phyloP scores from a whole-genome alignment of 768 basidiomycete species.

The Russula abietina region DNA sequence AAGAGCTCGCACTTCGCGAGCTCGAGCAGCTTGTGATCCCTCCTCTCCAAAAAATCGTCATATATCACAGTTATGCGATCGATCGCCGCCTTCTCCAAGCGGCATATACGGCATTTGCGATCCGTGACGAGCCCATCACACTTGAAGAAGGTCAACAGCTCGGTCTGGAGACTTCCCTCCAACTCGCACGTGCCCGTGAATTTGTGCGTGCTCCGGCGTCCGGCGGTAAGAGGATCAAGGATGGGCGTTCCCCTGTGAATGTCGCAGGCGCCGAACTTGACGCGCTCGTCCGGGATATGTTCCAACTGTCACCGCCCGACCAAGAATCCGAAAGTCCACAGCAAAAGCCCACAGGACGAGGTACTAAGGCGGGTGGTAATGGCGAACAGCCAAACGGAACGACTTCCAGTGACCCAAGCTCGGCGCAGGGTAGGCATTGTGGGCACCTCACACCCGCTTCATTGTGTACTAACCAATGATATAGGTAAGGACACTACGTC shows the following conservation, averaged over 20 bases:
- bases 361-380: neutral
- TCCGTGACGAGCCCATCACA: constrained; percentile 45
- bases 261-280: constrained; percentile 15
- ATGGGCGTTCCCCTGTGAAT: neutral
- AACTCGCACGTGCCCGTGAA: constrained; percentile 51
- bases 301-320: constrained; percentile 5
- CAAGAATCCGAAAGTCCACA: neutral
- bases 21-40: constrained; percentile 41
- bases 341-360: neutral
- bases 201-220: constrained; percentile 11
- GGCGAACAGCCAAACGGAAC: constrained; percentile 1
- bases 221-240: neutral
- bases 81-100: constrained; percentile 46
- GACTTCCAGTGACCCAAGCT: neutral
- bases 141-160: constrained; percentile 52
- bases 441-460: constrained; percentile 1
- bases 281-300: constrained; percentile 17
- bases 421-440: constrained; percentile 17
- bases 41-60: constrained; percentile 48
- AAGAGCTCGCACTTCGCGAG: constrained; percentile 47
- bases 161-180: constrained; percentile 51
- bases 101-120: constrained; percentile 47
- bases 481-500: neutral
- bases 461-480: neutral
- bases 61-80: constrained; percentile 51